Conservation (phyloP, 78 protist genomes). For the Dictyostelium intermedium region DNA sequence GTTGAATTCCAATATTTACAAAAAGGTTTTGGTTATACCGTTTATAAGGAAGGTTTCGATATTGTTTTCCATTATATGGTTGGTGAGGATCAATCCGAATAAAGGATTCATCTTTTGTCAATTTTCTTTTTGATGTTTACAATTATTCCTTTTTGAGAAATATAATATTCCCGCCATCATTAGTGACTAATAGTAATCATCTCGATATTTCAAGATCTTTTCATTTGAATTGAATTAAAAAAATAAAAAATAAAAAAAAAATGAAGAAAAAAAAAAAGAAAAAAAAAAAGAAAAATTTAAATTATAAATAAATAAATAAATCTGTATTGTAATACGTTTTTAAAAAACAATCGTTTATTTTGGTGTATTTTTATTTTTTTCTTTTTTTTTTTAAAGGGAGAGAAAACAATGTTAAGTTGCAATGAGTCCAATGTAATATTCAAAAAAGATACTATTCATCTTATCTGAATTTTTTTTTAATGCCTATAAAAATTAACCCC, state of each 20-base stretch:
- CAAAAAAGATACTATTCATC: no score
- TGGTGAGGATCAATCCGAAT: conserved; percentile 76
- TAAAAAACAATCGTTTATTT: background rate
- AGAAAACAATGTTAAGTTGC: no score
- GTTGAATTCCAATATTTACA: conserved; percentile 83
- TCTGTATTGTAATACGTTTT: background rate
- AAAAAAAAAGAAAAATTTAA: background rate
- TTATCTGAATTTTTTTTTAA: no score
- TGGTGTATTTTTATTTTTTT: background rate
- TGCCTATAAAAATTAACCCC: background rate
- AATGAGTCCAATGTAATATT: no score
- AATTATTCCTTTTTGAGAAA: background rate
- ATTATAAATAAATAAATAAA: background rate
- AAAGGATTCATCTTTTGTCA: background rate
- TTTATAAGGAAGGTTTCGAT: conserved; percentile 85
- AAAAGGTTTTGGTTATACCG: conserved; percentile 86
- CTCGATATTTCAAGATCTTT: background rate
- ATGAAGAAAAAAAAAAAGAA: background rate
- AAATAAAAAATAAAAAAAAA: background rate
- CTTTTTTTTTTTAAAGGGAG: background rate
- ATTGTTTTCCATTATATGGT: conserved; percentile 82
- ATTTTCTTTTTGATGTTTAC: background rate
- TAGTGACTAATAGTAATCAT: background rate
- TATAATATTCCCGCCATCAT: background rate
- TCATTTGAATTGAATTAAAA: background rate